Evolutionary conservation across 768 basidiomycete species (phyloP).

Genomic region (Austroboletus eburneus): DNA sequence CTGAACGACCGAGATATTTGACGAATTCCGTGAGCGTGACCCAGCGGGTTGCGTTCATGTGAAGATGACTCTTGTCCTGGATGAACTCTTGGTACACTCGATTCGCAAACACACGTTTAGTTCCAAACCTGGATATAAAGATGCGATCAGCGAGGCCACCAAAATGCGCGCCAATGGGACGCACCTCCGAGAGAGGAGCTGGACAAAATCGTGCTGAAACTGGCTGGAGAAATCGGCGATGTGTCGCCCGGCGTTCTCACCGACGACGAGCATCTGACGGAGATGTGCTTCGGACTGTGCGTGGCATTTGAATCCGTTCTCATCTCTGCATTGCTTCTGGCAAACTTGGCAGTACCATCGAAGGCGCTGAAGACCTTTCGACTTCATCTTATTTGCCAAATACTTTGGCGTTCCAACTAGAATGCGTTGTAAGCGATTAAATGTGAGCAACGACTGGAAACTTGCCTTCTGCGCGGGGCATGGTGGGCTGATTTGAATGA

Average conservation of each 20-base stretch:
- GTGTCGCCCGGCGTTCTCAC: slow-evolving; percentile 88
- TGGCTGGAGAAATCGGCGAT: slow-evolving; percentile 85
- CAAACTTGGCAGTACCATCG: slow-evolving; percentile 99
- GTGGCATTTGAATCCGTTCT: slow-evolving; percentile 99
- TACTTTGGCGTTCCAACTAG: slow-evolving; percentile 85
- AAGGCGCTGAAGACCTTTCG: slow-evolving; percentile 91
- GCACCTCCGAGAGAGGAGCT: slow-evolving; percentile 78
- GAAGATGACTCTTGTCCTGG: slow-evolving; percentile 85
- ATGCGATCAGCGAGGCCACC: background rate
- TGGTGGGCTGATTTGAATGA: slow-evolving; percentile 30
- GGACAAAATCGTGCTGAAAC: slow-evolving; percentile 93
- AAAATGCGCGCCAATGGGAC: slow-evolving; percentile 18
- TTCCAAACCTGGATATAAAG: slow-evolving; percentile 61
- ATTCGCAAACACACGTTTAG: slow-evolving; percentile 93
- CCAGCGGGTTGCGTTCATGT: slow-evolving; percentile 99
- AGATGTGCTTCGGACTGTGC: slow-evolving; percentile 84
- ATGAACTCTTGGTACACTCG: slow-evolving; percentile 98
- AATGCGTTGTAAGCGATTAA: background rate
- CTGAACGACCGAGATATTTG: slow-evolving; percentile 82
- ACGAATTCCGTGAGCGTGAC: slow-evolving; percentile 95
- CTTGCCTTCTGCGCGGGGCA: slow-evolving; percentile 84
- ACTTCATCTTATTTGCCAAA: slow-evolving; percentile 95
- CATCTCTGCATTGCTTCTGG: slow-evolving; percentile 97
- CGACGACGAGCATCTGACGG: slow-evolving; percentile 95
- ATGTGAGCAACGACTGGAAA: background rate